These are phyloP conservation scores for Colletotrichum acutatum DNA, from an alignment of 2,329 filamentous ascomycete genomes.

Conservation along the genomic window DNA sequence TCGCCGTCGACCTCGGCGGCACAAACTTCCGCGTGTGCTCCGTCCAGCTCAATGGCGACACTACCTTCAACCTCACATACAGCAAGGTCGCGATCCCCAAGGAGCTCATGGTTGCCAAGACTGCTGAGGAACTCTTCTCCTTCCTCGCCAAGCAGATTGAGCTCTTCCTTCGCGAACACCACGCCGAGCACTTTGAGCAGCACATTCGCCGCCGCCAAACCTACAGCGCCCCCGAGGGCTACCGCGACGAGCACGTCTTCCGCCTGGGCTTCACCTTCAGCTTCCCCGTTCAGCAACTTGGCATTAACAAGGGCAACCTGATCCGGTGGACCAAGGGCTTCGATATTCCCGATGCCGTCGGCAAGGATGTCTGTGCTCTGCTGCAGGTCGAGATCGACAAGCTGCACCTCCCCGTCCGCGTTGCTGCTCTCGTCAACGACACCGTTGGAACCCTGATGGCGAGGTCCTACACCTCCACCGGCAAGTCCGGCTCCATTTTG, in stretches of 20 bases:
- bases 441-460: constrained; percentile 98
- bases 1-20: constrained; percentile 96
- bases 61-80: constrained; percentile 92
- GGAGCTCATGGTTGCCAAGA: constrained; percentile 90
- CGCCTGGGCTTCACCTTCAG: constrained; percentile 98
- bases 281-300: constrained; percentile 93
- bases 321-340: constrained; percentile 99
- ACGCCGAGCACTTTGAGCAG: constrained; percentile 85
- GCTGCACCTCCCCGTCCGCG: constrained; percentile 86
- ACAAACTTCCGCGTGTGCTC: constrained; percentile 99
- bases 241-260: constrained; percentile 81
- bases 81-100: constrained; percentile 92
- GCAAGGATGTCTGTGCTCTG: constrained; percentile 92
- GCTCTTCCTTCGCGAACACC: constrained; percentile 85
- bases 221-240: constrained; percentile 67
- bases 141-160: constrained; percentile 96
- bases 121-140: constrained; percentile 85
- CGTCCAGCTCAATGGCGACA: constrained; percentile 91
- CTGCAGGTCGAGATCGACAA: constrained; percentile 91
- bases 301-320: constrained; percentile 93
- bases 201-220: constrained; percentile 74
- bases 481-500: constrained; percentile 87
- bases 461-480: constrained; percentile 91
- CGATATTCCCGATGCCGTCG: constrained; percentile 93
- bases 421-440: constrained; percentile 97